phyloP scores from a whole-genome alignment of 371 early-diverging fungal species.

The Apophysomyces trapeziformis region DNA sequence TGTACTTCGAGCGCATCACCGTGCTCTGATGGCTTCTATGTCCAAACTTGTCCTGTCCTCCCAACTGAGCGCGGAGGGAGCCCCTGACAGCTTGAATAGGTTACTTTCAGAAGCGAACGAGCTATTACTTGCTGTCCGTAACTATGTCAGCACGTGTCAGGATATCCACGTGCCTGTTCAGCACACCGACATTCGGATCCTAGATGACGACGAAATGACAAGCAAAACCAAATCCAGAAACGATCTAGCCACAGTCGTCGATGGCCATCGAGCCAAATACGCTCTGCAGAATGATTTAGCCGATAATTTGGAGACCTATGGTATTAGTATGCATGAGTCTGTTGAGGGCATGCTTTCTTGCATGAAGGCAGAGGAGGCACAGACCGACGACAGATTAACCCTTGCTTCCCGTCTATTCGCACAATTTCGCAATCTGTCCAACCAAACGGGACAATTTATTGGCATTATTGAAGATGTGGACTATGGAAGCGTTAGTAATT shows the following conservation, averaged over 20 bases:
- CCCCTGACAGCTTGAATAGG: slow-evolving; percentile 31
- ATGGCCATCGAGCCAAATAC: slow-evolving; percentile 23
- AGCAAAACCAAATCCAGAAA: background rate
- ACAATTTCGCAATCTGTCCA: slow-evolving; percentile 54
- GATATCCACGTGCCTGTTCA: slow-evolving; percentile 64
- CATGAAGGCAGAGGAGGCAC: slow-evolving; percentile 8
- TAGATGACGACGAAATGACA: slow-evolving; percentile 6
- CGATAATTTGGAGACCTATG: slow-evolving; percentile 42
- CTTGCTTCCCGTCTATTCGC: slow-evolving; percentile 59
- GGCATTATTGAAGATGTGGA: slow-evolving; percentile 48
- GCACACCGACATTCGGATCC: slow-evolving; percentile 48
- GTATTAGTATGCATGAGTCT: slow-evolving; percentile 41
- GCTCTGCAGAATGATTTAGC: slow-evolving; percentile 32
- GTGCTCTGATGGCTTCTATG: slow-evolving; percentile 78
- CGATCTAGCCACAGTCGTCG: background rate
- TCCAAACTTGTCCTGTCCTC: slow-evolving; percentile 85
- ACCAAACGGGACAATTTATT: slow-evolving; percentile 47
- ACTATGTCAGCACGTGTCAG: slow-evolving; percentile 80
- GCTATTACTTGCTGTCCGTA: slow-evolving; percentile 73
- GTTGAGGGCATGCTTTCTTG: slow-evolving; percentile 36
- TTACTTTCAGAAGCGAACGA: slow-evolving; percentile 52
- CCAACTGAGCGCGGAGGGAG: slow-evolving; percentile 76
- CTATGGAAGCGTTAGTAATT: slow-evolving; percentile 27
- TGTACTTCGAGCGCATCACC: slow-evolving; percentile 75
- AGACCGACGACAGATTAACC: slow-evolving; percentile 42